Evolutionary conservation across 2,329 filamentous ascomycete genomes (phyloP), one percentile per base, ranked within the genome.

Genomic region (Grosmannia penicillata): DNA sequence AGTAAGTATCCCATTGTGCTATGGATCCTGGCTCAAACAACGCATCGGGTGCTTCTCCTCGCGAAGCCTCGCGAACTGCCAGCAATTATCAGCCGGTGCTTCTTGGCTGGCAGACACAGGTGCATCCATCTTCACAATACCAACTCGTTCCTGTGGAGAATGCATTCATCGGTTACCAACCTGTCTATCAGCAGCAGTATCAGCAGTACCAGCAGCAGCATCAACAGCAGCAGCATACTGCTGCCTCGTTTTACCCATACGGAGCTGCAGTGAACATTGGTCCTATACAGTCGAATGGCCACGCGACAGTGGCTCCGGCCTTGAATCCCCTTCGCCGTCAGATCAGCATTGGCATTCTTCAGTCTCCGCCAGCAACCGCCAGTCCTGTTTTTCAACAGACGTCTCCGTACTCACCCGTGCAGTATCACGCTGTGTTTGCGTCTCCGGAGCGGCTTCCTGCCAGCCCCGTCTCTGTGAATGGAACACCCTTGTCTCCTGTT

Each of bases 91-190:
- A 33, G 22, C 23, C 32, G 6, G 11, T 38, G 0, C 23, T 40
- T 28, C 24, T 40, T 3, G 34, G 35, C 8, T 45, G 41, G 41
- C 8, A 41, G 2, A 23, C 35, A 0, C 43, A n/a, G n/a, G n/a
- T n/a, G n/a, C n/a, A n/a, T n/a, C n/a, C n/a, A n/a, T n/a, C n/a
- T n/a, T n/a, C n/a, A n/a, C n/a, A n/a, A n/a, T 44, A 39, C 36
- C 39, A 44, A 21, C 36, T 42, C 2, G 37, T 42, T 6, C 36
- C 39, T 14, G 10, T 42, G 7, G 37, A 42, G 15, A 18, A 36
- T 6, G 10, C 17, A 3, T 28, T 18, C 8, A 15, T 36, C 7
- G n/a, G 14, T 4, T 42, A 36, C 28, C 34, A 37, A 31, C 39
- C 39, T 10, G 19, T 44, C 8, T 39, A 23, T 29, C 22, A 13